phyloP scores from a whole-genome alignment of 2,329 filamentous ascomycete genomes.

The Aspergillus fumigatiaffinis region DNA sequence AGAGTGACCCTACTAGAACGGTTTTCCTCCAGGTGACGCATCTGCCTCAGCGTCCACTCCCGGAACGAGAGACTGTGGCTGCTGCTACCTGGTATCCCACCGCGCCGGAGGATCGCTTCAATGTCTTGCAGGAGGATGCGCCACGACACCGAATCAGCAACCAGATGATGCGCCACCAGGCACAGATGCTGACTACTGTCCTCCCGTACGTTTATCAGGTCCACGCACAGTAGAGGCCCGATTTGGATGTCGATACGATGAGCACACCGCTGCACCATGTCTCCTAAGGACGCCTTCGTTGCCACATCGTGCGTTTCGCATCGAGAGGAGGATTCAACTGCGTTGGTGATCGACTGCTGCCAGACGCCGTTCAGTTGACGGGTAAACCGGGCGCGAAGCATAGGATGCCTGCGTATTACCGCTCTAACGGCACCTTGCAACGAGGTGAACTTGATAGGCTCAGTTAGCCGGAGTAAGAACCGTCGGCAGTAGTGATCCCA shows the following conservation, averaged over 20 bases:
- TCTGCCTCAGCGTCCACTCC: background rate
- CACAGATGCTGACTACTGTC: background rate
- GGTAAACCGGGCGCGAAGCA: conserved; percentile 3
- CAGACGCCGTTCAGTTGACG: background rate
- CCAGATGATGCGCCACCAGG: background rate
- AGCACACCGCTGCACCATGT: background rate
- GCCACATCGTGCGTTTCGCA: background rate
- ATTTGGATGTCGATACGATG: background rate
- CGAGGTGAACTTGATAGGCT: conserved; percentile 3
- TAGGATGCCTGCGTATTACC: background rate
- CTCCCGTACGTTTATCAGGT: background rate
- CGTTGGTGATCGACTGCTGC: background rate
- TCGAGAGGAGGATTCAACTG: background rate
- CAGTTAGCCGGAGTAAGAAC: background rate
- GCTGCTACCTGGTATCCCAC: background rate
- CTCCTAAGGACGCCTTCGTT: background rate
- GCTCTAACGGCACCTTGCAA: background rate
- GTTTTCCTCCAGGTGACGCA: too few species aligned
- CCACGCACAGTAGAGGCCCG: background rate
- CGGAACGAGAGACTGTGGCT: background rate
- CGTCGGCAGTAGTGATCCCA: background rate
- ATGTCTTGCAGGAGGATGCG: background rate
- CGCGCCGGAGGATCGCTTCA: background rate
- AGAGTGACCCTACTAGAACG: too few species aligned
- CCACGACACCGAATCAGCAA: background rate